Evolutionary conservation across 805 yeast genomes (phyloP).

Genomic region (Nakazawaea ernobii): DNA sequence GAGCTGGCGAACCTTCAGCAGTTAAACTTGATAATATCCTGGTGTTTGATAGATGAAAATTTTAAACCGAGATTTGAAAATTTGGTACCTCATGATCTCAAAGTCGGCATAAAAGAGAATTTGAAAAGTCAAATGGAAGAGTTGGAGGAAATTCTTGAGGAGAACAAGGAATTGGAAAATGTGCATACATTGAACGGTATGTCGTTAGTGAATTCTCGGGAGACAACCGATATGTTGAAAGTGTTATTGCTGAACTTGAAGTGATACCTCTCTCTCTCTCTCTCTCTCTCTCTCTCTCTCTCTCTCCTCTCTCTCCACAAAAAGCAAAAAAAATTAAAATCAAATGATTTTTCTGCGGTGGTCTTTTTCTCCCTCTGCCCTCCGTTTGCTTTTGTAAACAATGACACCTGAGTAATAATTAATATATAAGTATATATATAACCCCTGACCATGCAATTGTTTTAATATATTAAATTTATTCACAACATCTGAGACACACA

Average conservation of each 20-base stretch:
- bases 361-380: background rate
- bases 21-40: constrained; percentile 5
- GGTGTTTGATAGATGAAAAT: constrained; percentile 8
- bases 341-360: background rate
- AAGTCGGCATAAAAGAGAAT: background rate
- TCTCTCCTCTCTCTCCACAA: background rate
- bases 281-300: too few species aligned
- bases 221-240: background rate
- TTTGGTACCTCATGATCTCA: background rate
- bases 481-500: background rate
- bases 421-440: background rate
- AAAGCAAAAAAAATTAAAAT: too few species aligned
- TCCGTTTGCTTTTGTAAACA: background rate
- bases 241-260: background rate
- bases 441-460: background rate
- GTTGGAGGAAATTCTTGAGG: constrained; percentile 24
- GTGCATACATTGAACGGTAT: constrained; percentile 27
- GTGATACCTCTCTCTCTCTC: too few species aligned
- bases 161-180: constrained; percentile 37
- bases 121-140: background rate
- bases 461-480: background rate
- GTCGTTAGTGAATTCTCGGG: constrained; percentile 32
- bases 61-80: background rate
- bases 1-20: constrained; percentile 2
- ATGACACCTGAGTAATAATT: background rate